Evolutionary conservation across 139 green algal genomes (phyloP).

Genomic region (Ulvella scutata): DNA sequence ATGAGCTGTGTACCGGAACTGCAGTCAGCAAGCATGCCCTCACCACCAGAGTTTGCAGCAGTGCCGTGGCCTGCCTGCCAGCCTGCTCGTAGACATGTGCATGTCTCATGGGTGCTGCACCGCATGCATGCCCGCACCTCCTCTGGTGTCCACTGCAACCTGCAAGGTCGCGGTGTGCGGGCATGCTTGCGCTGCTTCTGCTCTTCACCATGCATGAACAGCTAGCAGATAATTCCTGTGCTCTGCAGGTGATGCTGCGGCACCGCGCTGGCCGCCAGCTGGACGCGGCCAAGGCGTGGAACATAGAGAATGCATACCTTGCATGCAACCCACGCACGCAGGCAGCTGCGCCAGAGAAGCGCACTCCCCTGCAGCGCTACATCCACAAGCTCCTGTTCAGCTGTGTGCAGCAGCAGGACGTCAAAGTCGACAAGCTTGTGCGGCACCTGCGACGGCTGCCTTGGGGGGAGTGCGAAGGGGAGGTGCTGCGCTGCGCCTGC

Average conservation of each 20-base stretch:
- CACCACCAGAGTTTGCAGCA: too few relatives aligned
- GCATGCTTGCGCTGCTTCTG: too few relatives aligned
- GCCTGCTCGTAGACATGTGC: too few relatives aligned
- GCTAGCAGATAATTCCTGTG: too few relatives aligned
- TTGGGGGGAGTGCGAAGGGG: background rate
- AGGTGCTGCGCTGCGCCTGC: background rate
- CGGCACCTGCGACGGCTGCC: background rate
- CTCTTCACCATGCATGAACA: too few relatives aligned
- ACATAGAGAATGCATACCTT: background rate
- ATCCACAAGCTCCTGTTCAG: constrained; percentile 1
- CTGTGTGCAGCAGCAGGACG: background rate
- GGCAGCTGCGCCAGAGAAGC: background rate
- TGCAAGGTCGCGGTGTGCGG: too few relatives aligned
- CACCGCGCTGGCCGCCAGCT: background rate
- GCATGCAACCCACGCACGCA: background rate
- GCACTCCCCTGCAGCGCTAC: background rate
- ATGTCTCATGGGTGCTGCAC: too few relatives aligned
- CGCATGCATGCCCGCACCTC: too few relatives aligned
- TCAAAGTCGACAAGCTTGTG: background rate
- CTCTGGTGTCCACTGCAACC: too few relatives aligned
- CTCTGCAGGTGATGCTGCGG: background rate
- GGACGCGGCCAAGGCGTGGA: background rate
- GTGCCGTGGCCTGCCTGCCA: too few relatives aligned
- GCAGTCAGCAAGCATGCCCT: too few relatives aligned
- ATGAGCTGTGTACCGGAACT: too few relatives aligned